Evolutionary conservation across 2,329 filamentous ascomycete species (phyloP).

Genomic region (Phialophora tarda): DNA sequence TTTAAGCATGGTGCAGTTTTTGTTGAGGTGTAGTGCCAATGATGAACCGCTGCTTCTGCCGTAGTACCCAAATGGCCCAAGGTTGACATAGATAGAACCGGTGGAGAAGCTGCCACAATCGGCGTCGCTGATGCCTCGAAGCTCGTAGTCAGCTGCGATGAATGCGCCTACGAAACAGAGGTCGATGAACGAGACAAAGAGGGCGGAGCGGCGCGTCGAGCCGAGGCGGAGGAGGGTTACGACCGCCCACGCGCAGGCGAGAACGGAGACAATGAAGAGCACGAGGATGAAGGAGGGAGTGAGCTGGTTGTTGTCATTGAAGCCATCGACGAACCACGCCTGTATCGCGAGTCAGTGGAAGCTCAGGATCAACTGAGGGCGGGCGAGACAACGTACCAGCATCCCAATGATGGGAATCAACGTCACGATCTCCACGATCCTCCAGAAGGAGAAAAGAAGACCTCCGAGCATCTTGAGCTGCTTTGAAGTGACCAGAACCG

Average conservation of each 20-base stretch:
- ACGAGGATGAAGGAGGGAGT: conserved; percentile 66
- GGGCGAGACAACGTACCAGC: conserved; percentile 50
- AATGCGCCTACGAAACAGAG: conserved; percentile 68
- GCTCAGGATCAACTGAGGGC: neutral
- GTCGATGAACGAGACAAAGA: conserved; percentile 67
- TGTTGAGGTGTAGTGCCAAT: conserved; percentile 65
- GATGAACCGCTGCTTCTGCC: conserved; percentile 52
- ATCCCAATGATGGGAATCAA: conserved; percentile 69
- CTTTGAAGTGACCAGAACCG: neutral
- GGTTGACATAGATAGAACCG: conserved; percentile 60
- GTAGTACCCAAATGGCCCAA: conserved; percentile 67
- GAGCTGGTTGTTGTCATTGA: conserved; percentile 61
- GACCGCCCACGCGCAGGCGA: conserved; percentile 66
- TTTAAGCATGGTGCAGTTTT: conserved; percentile 91
- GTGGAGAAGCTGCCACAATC: conserved; percentile 70
- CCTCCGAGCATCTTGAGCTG: conserved; percentile 56
- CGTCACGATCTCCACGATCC: conserved; percentile 65
- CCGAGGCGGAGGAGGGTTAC: conserved; percentile 66
- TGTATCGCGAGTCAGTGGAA: conserved; percentile 36
- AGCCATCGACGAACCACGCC: conserved; percentile 67
- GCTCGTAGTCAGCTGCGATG: conserved; percentile 64
- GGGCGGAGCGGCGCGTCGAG: conserved; percentile 63
- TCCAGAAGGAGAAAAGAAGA: conserved; percentile 67
- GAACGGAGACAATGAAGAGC: conserved; percentile 68
- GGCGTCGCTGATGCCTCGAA: conserved; percentile 62